Percentiles rank a stretch among this genome's conserved stretches.
Conservation (phyloP, 1,139 yeast species). For the Pichia sorboxylosa region DNA sequence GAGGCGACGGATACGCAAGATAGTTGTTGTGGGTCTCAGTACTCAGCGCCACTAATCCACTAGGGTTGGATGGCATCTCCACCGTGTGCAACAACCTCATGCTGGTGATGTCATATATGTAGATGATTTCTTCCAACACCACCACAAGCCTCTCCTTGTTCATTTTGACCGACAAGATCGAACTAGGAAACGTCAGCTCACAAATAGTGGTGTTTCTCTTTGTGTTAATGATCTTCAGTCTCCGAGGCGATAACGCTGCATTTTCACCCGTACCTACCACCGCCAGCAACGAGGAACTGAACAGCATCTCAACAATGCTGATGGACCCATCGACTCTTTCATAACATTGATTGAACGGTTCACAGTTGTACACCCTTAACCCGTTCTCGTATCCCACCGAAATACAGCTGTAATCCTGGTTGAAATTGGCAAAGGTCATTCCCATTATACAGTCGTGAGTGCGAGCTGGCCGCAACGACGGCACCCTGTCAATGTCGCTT, state of each 20-base stretch:
- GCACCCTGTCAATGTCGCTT: too few species aligned
- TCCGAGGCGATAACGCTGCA: conserved; percentile 33
- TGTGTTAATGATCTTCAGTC: conserved; percentile 53
- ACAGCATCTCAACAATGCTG: conserved; percentile 50
- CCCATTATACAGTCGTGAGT: too few species aligned
- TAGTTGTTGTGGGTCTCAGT: conserved; percentile 52
- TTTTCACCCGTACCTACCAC: conserved; percentile 41
- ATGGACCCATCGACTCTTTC: conserved; percentile 25
- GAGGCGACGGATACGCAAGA: conserved; percentile 85
- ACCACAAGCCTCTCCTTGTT: conserved; percentile 58
- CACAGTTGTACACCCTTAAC: conserved; percentile 48
- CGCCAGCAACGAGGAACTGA: conserved; percentile 58
- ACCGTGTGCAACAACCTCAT: conserved; percentile 56
- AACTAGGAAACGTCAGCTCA: conserved; percentile 56
- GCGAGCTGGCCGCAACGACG: too few species aligned
- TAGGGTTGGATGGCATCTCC: conserved; percentile 32
- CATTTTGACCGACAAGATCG: conserved; percentile 48
- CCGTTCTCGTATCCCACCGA: conserved; percentile 46
- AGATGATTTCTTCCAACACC: conserved; percentile 52
- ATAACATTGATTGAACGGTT: conserved; percentile 49
- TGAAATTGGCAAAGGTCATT: conserved; percentile 45
- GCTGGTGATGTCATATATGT: conserved; percentile 62
- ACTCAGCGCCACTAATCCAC: conserved; percentile 43
- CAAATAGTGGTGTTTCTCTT: conserved; percentile 60
- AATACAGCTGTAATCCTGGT: conserved; percentile 53